phyloP scores from a whole-genome alignment of 768 basidiomycete genomes.

The Rhodotorula babjevae region DNA sequence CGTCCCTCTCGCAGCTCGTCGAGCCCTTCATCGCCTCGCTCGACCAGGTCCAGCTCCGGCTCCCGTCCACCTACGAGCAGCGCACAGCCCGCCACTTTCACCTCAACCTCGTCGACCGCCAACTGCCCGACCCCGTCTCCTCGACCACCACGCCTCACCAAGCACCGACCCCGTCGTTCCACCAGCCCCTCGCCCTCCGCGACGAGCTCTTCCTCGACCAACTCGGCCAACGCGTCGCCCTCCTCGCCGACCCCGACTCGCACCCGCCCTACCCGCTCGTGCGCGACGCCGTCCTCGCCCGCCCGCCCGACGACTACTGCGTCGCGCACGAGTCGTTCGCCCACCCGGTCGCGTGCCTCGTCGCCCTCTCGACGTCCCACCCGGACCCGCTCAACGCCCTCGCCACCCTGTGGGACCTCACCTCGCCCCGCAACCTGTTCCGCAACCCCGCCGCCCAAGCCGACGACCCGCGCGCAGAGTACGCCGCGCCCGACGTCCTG shows the following conservation, averaged over 20 bases:
- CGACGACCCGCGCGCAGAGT: constrained; percentile 25
- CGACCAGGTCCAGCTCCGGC: constrained; percentile 7
- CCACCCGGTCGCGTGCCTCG: constrained; percentile 25
- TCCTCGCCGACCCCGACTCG: background rate
- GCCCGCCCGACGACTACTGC: constrained; percentile 2
- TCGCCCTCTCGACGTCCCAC: constrained; percentile 43
- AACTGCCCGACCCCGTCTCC: background rate
- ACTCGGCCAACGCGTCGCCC: background rate
- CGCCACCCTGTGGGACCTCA: constrained; percentile 40
- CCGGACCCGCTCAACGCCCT: constrained; percentile 45
- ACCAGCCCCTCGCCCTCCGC: constrained; percentile 5
- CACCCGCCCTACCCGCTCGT: constrained; percentile 42
- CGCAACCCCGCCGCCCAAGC: constrained; percentile 4
- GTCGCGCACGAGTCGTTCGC: background rate
- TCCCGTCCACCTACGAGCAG: constrained; percentile 2
- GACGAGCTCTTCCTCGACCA: constrained; percentile 36
- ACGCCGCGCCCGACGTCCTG: constrained; percentile 39
- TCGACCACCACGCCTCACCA: background rate
- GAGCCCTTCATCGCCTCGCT: background rate
- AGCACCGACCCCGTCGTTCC: background rate
- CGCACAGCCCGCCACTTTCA: background rate
- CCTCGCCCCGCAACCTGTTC: constrained; percentile 34
- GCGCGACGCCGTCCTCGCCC: constrained; percentile 28
- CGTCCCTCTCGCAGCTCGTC: constrained; percentile 10
- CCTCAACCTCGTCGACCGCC: constrained; percentile 11